phyloP scores from a whole-genome alignment of 805 yeast species.

The Myxozyma neotropica region DNA sequence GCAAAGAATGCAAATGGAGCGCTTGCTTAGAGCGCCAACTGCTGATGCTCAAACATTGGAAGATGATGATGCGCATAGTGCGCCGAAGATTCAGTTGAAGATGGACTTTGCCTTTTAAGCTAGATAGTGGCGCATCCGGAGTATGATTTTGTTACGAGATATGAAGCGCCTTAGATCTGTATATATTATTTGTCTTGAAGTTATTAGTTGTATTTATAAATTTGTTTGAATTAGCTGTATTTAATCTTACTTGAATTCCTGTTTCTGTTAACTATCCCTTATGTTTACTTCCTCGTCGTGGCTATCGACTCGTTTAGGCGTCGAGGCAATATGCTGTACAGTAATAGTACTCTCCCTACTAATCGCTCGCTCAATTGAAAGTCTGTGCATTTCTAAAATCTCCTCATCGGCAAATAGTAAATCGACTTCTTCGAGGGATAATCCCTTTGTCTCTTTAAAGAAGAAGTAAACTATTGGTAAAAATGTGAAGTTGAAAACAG shows the following conservation, averaged over 20 bases:
- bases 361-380: not conserved
- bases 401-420: constrained; percentile 14
- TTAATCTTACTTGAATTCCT: not conserved
- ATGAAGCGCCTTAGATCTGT: not conserved
- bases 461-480: constrained; percentile 10
- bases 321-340: too few relatives aligned
- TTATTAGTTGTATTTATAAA: too few relatives aligned
- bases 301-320: too few relatives aligned
- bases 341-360: not conserved
- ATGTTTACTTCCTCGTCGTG: too few relatives aligned
- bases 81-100: constrained; percentile 28
- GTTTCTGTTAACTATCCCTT: not conserved
- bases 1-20: constrained; percentile 34
- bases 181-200: not conserved
- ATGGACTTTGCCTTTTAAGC: constrained; percentile 19
- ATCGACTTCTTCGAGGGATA: constrained; percentile 45
- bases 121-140: not conserved
- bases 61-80: not conserved
- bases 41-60: not conserved
- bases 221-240: too few relatives aligned
- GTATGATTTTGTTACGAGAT: not conserved
- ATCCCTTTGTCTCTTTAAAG: constrained; percentile 16
- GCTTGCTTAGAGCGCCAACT: constrained; percentile 27
- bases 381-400: constrained; percentile 8
- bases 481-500: constrained; percentile 48